A percentile compares a stretch with the other conserved stretches of the same genome.
phyloP scores from a whole-genome alignment of 805 yeast genomes.

The Candida hungchunana region DNA sequence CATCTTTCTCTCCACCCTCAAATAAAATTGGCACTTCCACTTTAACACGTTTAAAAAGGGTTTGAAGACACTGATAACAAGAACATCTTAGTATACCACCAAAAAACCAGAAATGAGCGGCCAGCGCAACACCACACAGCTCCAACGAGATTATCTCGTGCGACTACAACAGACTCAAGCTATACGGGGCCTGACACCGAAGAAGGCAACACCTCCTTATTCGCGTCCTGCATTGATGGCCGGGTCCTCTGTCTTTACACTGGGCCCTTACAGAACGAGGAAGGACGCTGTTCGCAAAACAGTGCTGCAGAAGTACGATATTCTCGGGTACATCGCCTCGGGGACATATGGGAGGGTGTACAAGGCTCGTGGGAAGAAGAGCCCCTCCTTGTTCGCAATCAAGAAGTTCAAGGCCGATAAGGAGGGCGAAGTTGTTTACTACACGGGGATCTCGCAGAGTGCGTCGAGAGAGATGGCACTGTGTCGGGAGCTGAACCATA shows the following conservation, averaged over 20 bases:
- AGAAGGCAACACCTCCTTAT: slow-evolving; percentile 11
- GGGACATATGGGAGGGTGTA: slow-evolving; percentile 97
- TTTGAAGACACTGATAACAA: no score
- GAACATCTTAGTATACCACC: slow-evolving; percentile 1
- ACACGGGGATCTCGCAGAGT: slow-evolving; percentile 92
- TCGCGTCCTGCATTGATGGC: slow-evolving; percentile 48
- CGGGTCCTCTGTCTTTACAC: slow-evolving; percentile 47
- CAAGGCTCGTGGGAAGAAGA: slow-evolving; percentile 60
- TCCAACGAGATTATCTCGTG: slow-evolving; percentile 24
- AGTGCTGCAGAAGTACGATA: slow-evolving; percentile 80
- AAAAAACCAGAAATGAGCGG: slow-evolving; percentile 1
- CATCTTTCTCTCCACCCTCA: no score
- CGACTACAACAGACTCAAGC: slow-evolving; percentile 18
- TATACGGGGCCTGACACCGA: slow-evolving; percentile 2
- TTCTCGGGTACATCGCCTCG: slow-evolving; percentile 94
- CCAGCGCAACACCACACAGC: slow-evolving; percentile 15
- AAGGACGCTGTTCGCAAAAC: slow-evolving; percentile 64
- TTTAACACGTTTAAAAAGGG: no score
- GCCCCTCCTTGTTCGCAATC: slow-evolving; percentile 52
- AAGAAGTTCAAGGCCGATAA: slow-evolving; percentile 94
- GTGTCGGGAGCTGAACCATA: slow-evolving; percentile 80
- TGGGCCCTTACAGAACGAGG: slow-evolving; percentile 56
- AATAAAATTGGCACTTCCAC: no score
- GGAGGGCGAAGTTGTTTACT: slow-evolving; percentile 83
- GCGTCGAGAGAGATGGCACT: slow-evolving; percentile 96